Conservation (phyloP, 2,329 filamentous ascomycete species). For the Albophoma yamanashiensis region DNA sequence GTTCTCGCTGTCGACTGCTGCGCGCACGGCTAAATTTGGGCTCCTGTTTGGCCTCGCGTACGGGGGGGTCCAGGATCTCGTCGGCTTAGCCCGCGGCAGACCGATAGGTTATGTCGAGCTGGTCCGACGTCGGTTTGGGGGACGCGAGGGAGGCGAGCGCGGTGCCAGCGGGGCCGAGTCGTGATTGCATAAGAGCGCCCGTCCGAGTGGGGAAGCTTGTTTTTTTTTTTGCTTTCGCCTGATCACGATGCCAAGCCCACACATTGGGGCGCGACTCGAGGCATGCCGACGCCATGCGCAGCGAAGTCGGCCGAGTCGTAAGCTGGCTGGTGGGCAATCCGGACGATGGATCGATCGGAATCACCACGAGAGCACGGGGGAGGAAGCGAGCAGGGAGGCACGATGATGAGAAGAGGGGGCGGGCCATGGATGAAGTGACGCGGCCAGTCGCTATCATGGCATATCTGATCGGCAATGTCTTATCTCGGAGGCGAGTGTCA, state of each 20-base stretch:
- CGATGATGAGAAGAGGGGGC: background rate
- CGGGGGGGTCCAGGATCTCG: conserved; percentile 68
- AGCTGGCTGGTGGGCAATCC: background rate
- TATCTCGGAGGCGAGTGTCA: background rate
- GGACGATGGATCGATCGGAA: background rate
- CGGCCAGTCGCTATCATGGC: background rate
- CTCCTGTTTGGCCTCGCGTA: conserved; percentile 70
- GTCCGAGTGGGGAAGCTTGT: background rate
- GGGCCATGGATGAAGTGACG: background rate
- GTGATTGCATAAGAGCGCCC: conserved; percentile 7
- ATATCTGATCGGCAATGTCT: background rate
- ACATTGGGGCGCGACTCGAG: background rate
- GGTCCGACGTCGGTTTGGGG: conserved; percentile 33
- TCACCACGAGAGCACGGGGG: background rate
- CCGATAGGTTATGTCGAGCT: conserved; percentile 67
- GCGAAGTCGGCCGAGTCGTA: background rate
- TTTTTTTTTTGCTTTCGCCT: background rate
- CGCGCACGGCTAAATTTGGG: conserved; percentile 69
- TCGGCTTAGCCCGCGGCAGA: conserved; percentile 60
- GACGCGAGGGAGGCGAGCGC: conserved; percentile 7
- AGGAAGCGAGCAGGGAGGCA: background rate
- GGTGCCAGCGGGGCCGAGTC: background rate
- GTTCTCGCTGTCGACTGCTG: conserved; percentile 67
- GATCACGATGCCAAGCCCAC: background rate
- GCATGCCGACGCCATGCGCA: conserved; percentile 4